phyloP scores from a whole-genome alignment of 768 basidiomycete genomes.

The Suillus occidentalis region DNA sequence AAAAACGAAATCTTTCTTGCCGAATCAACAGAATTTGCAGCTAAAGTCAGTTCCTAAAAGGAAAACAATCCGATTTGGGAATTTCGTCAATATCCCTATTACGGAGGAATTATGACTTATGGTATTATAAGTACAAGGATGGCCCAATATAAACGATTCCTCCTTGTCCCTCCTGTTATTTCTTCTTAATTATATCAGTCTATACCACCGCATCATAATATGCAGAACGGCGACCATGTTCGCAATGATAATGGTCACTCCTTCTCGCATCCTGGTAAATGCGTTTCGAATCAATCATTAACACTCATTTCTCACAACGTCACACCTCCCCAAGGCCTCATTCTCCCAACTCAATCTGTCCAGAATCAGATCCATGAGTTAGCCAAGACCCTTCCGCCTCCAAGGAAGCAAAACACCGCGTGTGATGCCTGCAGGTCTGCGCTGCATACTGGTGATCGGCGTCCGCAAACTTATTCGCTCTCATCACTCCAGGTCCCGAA shows the following conservation, averaged over 20 bases:
- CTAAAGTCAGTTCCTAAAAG: background rate
- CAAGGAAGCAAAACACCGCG: conserved; percentile 89
- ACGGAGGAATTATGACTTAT: background rate
- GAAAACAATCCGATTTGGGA: background rate
- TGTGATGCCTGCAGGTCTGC: conserved; percentile 87
- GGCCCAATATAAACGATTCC: conserved; percentile 8
- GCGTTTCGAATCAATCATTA: background rate
- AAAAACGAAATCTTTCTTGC: background rate
- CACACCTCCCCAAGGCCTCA: conserved; percentile 45
- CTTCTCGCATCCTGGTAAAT: conserved; percentile 34
- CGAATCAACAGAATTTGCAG: background rate
- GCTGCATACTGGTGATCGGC: conserved; percentile 2
- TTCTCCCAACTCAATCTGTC: conserved; percentile 62
- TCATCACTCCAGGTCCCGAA: conserved; percentile 58
- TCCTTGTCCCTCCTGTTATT: conserved; percentile 17
- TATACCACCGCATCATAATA: conserved; percentile 26
- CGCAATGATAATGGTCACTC: conserved; percentile 21
- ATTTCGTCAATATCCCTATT: conserved; percentile 4
- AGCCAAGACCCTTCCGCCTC: conserved; percentile 78
- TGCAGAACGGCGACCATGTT: conserved; percentile 28
- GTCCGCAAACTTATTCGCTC: conserved; percentile 13
- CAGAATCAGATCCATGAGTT: conserved; percentile 84
- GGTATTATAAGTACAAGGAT: conserved; percentile 14
- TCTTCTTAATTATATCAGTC: conserved; percentile 27
- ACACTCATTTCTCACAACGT: background rate